phyloP scores from a whole-genome alignment of 495 filamentous ascomycete genomes.

The Neurospora tetrasperma region DNA sequence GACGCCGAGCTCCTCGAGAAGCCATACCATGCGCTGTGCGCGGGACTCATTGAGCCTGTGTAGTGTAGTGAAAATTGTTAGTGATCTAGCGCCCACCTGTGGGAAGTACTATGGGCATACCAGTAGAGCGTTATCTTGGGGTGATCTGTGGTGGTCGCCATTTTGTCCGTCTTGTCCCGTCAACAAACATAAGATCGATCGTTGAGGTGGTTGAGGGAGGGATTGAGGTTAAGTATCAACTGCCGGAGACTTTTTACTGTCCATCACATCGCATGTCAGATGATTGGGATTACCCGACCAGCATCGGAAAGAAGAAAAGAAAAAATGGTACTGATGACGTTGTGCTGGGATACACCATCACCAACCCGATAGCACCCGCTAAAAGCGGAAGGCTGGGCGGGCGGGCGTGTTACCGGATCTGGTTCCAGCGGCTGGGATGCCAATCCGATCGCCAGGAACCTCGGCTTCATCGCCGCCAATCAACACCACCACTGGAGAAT shows the following conservation, averaged over 20 bases:
- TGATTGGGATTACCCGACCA: not conserved
- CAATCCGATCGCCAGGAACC: not conserved
- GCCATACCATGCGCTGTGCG: conserved; percentile 78
- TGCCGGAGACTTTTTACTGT: not conserved
- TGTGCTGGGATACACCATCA: not conserved
- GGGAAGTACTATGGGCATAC: not conserved
- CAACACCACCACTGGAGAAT: not conserved
- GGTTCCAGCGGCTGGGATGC: not conserved
- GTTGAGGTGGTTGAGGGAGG: not conserved
- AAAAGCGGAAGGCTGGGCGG: not conserved
- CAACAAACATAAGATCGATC: not conserved
- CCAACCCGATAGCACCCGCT: not conserved
- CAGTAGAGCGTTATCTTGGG: conserved; percentile 7
- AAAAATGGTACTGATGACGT: not conserved
- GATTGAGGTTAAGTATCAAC: not conserved
- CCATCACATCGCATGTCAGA: not conserved
- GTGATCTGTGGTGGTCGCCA: not conserved
- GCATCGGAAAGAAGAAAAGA: not conserved
- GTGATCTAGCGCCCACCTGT: not conserved
- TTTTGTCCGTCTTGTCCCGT: not conserved
- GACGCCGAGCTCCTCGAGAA: conserved; percentile 75
- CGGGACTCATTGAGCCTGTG: conserved; percentile 71
- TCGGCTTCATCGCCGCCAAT: not conserved
- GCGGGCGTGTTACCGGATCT: not conserved
- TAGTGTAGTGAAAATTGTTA: conserved; percentile 16